These are phyloP conservation scores for Chenopodium album DNA, from an alignment of 148 eudicot genomes.

Conservation along the genomic window DNA sequence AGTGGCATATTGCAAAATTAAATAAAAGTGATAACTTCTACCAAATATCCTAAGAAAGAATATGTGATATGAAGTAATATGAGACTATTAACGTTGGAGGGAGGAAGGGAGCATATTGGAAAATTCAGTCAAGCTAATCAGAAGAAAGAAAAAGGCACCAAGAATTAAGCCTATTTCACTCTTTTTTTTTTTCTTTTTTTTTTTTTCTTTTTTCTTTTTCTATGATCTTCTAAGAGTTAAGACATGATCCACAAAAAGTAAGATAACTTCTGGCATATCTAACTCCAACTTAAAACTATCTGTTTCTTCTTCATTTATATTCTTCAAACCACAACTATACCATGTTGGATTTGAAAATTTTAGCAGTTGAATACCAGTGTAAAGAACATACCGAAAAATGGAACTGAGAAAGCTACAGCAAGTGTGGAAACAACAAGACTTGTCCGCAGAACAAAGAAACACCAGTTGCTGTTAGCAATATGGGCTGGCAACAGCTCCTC, in stretches of 20 bases:
- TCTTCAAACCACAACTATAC: background rate
- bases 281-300: background rate
- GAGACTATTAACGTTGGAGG: too few relatives aligned
- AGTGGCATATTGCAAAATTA: too few relatives aligned
- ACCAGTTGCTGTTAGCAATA: conserved; percentile 40
- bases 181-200: too few relatives aligned
- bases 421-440: conserved; percentile 60
- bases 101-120: too few relatives aligned
- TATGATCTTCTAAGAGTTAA: too few relatives aligned
- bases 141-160: too few relatives aligned
- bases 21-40: too few relatives aligned
- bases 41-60: too few relatives aligned
- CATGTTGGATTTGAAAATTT: background rate
- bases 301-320: background rate
- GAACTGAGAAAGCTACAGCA: conserved; percentile 63
- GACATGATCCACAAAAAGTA: too few relatives aligned
- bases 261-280: background rate
- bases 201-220: too few relatives aligned
- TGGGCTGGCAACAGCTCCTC: conserved; percentile 63
- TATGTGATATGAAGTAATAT: too few relatives aligned
- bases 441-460: conserved; percentile 50
- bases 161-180: background rate
- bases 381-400: conserved; percentile 58
- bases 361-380: background rate
- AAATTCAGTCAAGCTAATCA: too few relatives aligned